A percentile compares a stretch with the other conserved stretches of the same genome.
phyloP scores from a whole-genome alignment of 2,329 filamentous ascomycete genomes.

The Colletotrichum gigasporum region DNA sequence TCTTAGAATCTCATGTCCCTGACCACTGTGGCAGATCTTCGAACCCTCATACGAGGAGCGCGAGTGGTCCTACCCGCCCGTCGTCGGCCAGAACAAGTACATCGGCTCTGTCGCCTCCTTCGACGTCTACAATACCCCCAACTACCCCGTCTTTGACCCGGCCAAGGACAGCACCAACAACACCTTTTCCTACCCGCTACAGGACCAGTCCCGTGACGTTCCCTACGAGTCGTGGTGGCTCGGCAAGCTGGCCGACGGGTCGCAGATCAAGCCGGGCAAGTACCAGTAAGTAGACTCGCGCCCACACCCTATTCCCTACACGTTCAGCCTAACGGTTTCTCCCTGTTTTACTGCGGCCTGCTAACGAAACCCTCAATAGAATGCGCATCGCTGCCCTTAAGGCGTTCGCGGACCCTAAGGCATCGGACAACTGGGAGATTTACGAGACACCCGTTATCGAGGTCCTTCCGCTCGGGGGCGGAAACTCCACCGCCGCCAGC shows the following conservation, averaged over 20 bases:
- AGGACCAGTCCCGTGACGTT: conserved; percentile 44
- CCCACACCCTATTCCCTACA: no score
- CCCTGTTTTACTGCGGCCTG: no score
- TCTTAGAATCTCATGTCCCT: background rate
- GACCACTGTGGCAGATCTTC: conserved; percentile 42
- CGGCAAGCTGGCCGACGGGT: conserved; percentile 52
- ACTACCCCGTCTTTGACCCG: conserved; percentile 41
- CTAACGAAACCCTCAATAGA: background rate
- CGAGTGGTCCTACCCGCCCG: conserved; percentile 53
- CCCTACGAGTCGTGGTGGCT: conserved; percentile 51
- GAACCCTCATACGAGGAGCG: conserved; percentile 47
- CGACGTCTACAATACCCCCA: conserved; percentile 20
- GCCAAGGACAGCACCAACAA: conserved; percentile 46
- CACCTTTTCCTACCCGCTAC: conserved; percentile 49
- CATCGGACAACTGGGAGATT: conserved; percentile 52
- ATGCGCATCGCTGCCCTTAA: conserved; percentile 52
- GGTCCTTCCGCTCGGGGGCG: conserved; percentile 33
- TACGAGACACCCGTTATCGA: conserved; percentile 46
- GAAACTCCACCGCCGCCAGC: background rate
- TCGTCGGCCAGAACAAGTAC: conserved; percentile 47
- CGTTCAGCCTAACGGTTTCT: no score
- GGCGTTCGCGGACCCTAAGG: conserved; percentile 50
- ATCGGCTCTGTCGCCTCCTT: conserved; percentile 51
- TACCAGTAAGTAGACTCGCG: conserved; percentile 44
- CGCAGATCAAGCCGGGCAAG: conserved; percentile 49